Evolutionary conservation across 352 stramenopile species (phyloP), one percentile per base, ranked within the genome.

Genomic region (Globisporangium paroecandrum): DNA sequence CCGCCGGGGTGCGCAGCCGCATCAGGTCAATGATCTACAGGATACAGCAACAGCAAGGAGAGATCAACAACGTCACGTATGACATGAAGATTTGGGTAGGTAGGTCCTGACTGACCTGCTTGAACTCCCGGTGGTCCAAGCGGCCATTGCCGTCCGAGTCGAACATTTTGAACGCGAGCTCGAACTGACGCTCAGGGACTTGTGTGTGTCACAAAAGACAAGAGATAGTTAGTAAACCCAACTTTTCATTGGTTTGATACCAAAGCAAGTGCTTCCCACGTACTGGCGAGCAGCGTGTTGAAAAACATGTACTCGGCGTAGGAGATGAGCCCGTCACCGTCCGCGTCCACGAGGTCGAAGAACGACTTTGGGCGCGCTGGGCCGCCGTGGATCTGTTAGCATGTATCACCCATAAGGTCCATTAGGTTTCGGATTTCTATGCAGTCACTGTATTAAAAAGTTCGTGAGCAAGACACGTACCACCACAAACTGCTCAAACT

Each of bases 291-390:
- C 49, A 97, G 70, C 55, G 85, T 94, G 64, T 90, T 89, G 75
- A 96, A 95, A 70, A 96, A 92, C 79, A 95, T 93, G 78, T 93
- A 97, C 81, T 97, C 87, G 20, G 83, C 65, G 71, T 95, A 97
- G 64, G 83, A 93, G 65, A 97, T 96, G 32, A 96, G 72, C 0
- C 89, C 89, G 70, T 97, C 89, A 13, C 88, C 87, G 49, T 97
- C 89, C 9, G 86, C 83, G 65, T 97, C 88, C 43, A 97, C 83
- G 43, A 96, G 49, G 57, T 93, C 86, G 60, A 93, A 94, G 68
- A 96, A 97, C 32, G 84, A 87, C 67, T 90, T 87, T 8, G 72
- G 58, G 24, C 76, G 85, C 56, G 65, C 74, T 0, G 88, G 86
- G 2, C 83, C 82, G 1, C 85, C 85, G 53, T 92, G 83, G 18